phyloP scores from a whole-genome alignment of 2,329 filamentous ascomycete species.

The Sclerotinia sclerotiorum region DNA sequence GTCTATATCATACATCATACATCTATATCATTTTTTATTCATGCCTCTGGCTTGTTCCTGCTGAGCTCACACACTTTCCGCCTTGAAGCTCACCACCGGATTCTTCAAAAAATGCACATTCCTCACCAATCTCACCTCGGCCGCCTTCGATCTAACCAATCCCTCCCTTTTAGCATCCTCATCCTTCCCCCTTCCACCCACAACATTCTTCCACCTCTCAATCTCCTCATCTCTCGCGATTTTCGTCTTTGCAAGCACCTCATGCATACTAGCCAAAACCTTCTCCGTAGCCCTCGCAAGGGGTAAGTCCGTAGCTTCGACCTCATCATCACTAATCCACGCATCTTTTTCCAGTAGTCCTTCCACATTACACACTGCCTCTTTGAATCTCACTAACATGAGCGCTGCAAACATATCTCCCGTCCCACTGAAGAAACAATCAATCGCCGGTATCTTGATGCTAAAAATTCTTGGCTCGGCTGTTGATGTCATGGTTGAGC shows the following conservation, averaged over 20 bases:
- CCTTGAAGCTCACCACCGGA: conserved; percentile 64
- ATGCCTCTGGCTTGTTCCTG: not conserved
- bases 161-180: conserved; percentile 51
- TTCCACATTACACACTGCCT: conserved; percentile 61
- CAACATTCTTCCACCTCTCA: conserved; percentile 50
- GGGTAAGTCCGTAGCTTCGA: conserved; percentile 69
- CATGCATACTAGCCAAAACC: conserved; percentile 90
- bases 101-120: conserved; percentile 67
- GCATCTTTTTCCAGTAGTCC: conserved; percentile 55
- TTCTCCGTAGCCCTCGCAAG: conserved; percentile 81
- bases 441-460: conserved; percentile 80
- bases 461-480: conserved; percentile 79
- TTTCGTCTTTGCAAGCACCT: conserved; percentile 69
- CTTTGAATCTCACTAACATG: conserved; percentile 81
- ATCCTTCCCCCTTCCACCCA: conserved; percentile 43
- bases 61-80: conserved; percentile 46
- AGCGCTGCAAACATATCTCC: conserved; percentile 98
- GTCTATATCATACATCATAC: conserved; percentile 1
- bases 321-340: conserved; percentile 77
- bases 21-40: not conserved
- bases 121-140: conserved; percentile 80
- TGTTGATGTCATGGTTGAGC: conserved; percentile 67
- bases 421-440: conserved; percentile 94
- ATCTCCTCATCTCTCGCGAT: conserved; percentile 66
- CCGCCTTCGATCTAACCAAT: conserved; percentile 75